phyloP scores from a whole-genome alignment of 208 protist species.

The Leishmania braziliensis region DNA sequence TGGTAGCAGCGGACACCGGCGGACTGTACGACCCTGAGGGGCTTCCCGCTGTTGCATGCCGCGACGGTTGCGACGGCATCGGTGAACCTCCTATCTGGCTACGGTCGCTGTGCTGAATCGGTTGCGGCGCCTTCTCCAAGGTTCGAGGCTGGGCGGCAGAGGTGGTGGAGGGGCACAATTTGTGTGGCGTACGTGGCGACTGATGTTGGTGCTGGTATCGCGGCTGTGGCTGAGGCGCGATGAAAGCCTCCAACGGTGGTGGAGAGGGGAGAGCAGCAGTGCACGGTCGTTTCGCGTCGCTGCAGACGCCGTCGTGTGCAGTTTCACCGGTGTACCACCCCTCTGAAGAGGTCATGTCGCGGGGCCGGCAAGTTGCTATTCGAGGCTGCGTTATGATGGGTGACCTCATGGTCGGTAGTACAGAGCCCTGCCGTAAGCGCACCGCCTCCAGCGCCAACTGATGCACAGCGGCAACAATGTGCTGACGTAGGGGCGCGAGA shows the following conservation, averaged over 20 bases:
- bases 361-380: neutral
- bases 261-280: neutral
- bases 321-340: neutral
- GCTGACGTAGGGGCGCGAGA: slow-evolving; percentile 25
- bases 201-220: neutral
- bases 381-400: neutral
- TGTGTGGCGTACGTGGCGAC: neutral
- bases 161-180: neutral
- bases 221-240: neutral
- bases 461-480: slow-evolving; percentile 25
- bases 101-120: neutral
- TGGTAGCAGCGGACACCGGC: neutral
- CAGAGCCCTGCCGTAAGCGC: slow-evolving; percentile 7
- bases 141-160: neutral
- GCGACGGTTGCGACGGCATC: neutral
- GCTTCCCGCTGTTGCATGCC: neutral
- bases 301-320: neutral
- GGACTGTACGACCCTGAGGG: neutral
- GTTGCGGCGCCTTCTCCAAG: neutral
- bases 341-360: neutral
- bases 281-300: neutral
- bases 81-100: neutral
- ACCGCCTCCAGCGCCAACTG: slow-evolving; percentile 16
- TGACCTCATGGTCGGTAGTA: neutral
- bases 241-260: neutral